Evolutionary conservation across 768 basidiomycete genomes (phyloP).

Genomic region (Mycena floridula): DNA sequence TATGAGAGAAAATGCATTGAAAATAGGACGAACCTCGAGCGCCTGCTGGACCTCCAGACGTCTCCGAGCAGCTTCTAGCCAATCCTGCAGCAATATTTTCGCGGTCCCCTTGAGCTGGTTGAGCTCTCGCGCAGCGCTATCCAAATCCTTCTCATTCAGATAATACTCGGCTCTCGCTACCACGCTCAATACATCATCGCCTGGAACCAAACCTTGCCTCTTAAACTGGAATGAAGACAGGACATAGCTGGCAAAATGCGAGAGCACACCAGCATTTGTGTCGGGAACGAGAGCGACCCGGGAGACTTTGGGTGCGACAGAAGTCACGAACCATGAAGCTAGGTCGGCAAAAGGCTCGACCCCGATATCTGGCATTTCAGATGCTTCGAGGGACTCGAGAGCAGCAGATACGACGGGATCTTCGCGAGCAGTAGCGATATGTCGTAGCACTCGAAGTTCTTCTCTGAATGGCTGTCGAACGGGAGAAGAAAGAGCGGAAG

Average conservation of each 20-base stretch:
- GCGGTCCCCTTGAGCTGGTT: slow-evolving; percentile 86
- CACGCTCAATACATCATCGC: slow-evolving; percentile 81
- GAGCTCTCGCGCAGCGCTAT: slow-evolving; percentile 81
- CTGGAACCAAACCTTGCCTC: slow-evolving; percentile 71
- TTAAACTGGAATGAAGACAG: slow-evolving; percentile 76
- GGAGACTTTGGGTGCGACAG: slow-evolving; percentile 78
- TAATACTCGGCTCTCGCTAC: slow-evolving; percentile 85
- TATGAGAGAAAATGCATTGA: neutral
- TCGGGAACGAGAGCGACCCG: slow-evolving; percentile 93
- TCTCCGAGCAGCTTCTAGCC: slow-evolving; percentile 84
- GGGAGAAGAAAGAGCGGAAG: slow-evolving; percentile 57
- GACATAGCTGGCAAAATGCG: slow-evolving; percentile 77
- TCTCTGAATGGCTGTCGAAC: slow-evolving; percentile 81
- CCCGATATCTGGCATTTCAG: slow-evolving; percentile 70
- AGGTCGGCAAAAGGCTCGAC: slow-evolving; percentile 89
- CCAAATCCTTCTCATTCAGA: slow-evolving; percentile 89
- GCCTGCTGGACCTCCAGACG: slow-evolving; percentile 91
- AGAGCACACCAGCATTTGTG: slow-evolving; percentile 79
- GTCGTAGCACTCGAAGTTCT: slow-evolving; percentile 79
- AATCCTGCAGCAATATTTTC: slow-evolving; percentile 70
- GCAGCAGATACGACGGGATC: slow-evolving; percentile 62
- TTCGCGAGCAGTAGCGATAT: slow-evolving; percentile 64
- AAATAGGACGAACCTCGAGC: slow-evolving; percentile 54
- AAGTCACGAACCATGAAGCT: slow-evolving; percentile 82
- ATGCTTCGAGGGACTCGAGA: slow-evolving; percentile 61